Conservation (phyloP, 805 yeast species). For the Dipodascus geniculatus region DNA sequence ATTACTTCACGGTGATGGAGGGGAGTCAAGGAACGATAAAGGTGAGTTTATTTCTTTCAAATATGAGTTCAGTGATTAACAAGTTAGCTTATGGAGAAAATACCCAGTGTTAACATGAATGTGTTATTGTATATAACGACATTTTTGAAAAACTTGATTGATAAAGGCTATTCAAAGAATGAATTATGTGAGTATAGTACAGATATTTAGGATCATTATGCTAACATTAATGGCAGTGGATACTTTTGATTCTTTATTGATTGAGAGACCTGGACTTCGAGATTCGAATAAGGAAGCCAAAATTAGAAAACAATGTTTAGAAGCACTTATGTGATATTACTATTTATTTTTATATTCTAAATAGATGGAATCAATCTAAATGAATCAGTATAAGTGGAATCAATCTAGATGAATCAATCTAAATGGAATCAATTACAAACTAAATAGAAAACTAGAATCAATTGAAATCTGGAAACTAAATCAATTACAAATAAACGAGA, state of each 20-base stretch:
- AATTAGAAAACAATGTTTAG: neutral
- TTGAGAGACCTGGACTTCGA: neutral
- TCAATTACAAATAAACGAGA: too few relatives aligned
- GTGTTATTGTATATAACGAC: conserved; percentile 30
- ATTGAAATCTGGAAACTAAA: too few relatives aligned
- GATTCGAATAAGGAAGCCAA: neutral
- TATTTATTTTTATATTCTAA: too few relatives aligned
- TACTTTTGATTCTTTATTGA: neutral
- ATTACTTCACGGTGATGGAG: conserved; percentile 13
- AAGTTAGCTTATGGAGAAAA: conserved; percentile 24
- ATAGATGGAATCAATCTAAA: too few relatives aligned
- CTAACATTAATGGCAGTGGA: neutral
- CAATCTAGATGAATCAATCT: too few relatives aligned
- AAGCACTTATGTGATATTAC: neutral
- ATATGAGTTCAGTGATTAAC: conserved; percentile 14
- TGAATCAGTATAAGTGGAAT: too few relatives aligned
- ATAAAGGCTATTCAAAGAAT: conserved; percentile 17
- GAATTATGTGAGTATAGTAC: neutral
- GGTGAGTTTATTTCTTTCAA: conserved; percentile 9
- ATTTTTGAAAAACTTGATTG: conserved; percentile 26
- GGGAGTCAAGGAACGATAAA: conserved; percentile 7
- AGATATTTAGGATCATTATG: neutral
- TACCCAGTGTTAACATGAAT: conserved; percentile 33
- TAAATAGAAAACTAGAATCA: too few relatives aligned
- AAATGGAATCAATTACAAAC: too few relatives aligned